These are phyloP conservation scores for Cystoderma amianthinum DNA, from an alignment of 768 basidiomycete species.

Conservation along the genomic window DNA sequence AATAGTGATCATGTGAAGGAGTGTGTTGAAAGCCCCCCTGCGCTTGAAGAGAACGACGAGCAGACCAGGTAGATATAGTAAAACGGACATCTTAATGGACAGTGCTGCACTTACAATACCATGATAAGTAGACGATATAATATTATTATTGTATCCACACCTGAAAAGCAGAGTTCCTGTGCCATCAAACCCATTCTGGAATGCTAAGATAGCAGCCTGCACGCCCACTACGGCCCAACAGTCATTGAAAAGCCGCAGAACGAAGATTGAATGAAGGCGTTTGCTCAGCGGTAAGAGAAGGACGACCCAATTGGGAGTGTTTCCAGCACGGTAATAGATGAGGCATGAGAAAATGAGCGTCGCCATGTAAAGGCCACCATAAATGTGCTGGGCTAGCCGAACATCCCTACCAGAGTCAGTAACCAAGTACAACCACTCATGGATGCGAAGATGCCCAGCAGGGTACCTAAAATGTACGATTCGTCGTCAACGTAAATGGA, in stretches of 20 bases:
- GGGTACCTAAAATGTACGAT: conserved; percentile 88
- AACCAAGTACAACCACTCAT: conserved; percentile 58
- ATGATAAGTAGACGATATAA: too few relatives aligned
- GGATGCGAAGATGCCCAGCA: conserved; percentile 85
- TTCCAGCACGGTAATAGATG: conserved; percentile 59
- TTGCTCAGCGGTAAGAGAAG: conserved; percentile 82
- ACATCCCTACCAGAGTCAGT: conserved; percentile 59
- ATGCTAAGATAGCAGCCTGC: conserved; percentile 61
- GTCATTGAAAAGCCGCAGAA: conserved; percentile 91
- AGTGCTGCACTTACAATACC: conserved; percentile 56
- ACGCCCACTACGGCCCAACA: conserved; percentile 73
- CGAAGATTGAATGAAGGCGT: conserved; percentile 89
- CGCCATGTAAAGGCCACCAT: conserved; percentile 63
- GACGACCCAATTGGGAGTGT: conserved; percentile 65
- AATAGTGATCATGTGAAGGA: conserved; percentile 44
- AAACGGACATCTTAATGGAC: conserved; percentile 91
- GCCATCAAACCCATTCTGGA: conserved; percentile 52
- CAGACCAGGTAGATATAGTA: conserved; percentile 87
- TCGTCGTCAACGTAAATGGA: too few relatives aligned
- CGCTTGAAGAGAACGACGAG: conserved; percentile 77
- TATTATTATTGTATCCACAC: too few relatives aligned
- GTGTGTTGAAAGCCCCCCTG: conserved; percentile 46
- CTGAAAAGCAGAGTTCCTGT: conserved; percentile 66
- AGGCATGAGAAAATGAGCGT: conserved; percentile 59
- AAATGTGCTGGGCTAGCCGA: conserved; percentile 68